Percentiles rank a stretch among this genome's conserved stretches.
These are phyloP conservation scores for Talaromyces adpressus DNA, from an alignment of 495 filamentous ascomycete genomes.

Conservation along the genomic window DNA sequence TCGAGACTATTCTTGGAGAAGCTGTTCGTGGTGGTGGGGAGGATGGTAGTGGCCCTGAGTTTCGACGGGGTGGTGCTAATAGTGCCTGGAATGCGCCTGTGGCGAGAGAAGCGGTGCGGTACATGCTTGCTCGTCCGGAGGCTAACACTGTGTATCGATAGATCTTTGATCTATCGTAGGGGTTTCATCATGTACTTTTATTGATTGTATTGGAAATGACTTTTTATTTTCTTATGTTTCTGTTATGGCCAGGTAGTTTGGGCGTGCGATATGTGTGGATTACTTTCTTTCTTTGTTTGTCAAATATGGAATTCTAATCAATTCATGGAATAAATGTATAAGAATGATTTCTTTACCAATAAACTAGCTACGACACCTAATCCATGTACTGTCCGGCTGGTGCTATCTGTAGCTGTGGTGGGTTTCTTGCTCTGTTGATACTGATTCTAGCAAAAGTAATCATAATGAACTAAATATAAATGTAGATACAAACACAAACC, in stretches of 20 bases:
- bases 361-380: not conserved
- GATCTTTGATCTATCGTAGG: not conserved
- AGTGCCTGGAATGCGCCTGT: conserved; percentile 48
- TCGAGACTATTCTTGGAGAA: conserved; percentile 86
- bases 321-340: not conserved
- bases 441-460: not conserved
- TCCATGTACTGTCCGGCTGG: not conserved
- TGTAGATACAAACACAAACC: not conserved
- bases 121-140: conserved; percentile 42
- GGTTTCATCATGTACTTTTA: conserved; percentile 10
- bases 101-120: conserved; percentile 40
- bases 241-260: conserved; percentile 7
- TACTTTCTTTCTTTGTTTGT: conserved; percentile 5
- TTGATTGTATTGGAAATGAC: conserved; percentile 11
- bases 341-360: not conserved
- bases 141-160: conserved; percentile 11
- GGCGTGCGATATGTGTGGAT: not conserved
- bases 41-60: conserved; percentile 50
- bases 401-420: not conserved
- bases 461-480: not conserved
- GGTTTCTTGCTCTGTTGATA: not conserved
- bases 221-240: conserved; percentile 1
- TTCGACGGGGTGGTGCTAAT: conserved; percentile 45
- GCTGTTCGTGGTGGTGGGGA: conserved; percentile 61
- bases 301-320: not conserved